Evolutionary conservation across 176 grass and related monocot species (phyloP), one percentile per base, ranked within the genome.

Genomic region (Phyllostachys edulis): DNA sequence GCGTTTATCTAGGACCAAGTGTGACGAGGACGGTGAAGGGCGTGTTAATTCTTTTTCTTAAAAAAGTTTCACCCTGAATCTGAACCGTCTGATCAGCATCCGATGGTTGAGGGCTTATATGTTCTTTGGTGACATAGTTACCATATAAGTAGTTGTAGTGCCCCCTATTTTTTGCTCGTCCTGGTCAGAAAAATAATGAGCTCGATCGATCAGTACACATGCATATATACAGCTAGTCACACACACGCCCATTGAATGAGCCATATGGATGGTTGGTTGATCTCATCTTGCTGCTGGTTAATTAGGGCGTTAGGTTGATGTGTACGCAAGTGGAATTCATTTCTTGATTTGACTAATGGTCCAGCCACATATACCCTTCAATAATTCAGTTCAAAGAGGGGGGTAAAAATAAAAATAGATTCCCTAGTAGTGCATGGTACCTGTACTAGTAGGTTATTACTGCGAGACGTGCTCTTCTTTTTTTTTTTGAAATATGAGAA

Each of bases 181-280:
- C 77, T 50, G 9, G 5, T 49, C 44, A 49, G 27, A 50, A 66
- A 66, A 66, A 44, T 79, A 65, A 66, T 51, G 77, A 8, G 44
- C 42, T 64, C 64, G 29, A 29, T 29, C 29, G 29, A 29, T 29
- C 29, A 37, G 44, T 34, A 79, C 42, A 29, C 23, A 4, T 62
- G 24, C 24, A 62, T 29, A 1, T 1, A 29, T 29, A 1, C 29
- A 29, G 60, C 60, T 13, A 14, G 24, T 27, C 60, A 62, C 60
- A 79, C 26, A 63, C 24, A 79, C 9, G 13, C 77, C 44, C 62
- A 84, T 75, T 84, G 71, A 75, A 75, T 84, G 81, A 26, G 56
- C 8, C 44, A 39, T 65, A 40, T 64, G 57, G 13, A 5, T n/a
- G 42, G 81, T 74, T 51, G 69, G 81, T 74, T 73, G 80, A 34